These are phyloP conservation scores for Moesziomyces sp. DNA, from an alignment of 1,284 basidiomycete species.

Conservation along the genomic window DNA sequence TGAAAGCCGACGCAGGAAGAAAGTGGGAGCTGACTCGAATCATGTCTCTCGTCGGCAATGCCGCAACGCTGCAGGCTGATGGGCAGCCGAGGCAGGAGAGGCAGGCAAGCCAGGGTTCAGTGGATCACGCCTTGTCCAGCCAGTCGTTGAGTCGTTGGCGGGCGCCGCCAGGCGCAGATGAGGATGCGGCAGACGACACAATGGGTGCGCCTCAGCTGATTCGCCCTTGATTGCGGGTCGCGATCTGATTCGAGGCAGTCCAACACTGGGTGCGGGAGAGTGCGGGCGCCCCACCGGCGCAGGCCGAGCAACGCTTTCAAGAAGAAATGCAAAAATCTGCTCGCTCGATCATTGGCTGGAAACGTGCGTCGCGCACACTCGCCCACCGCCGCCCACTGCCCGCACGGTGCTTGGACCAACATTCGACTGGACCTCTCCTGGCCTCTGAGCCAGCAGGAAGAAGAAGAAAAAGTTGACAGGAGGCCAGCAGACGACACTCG, in stretches of 20 bases:
- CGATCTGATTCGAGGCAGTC: slow-evolving; percentile 8
- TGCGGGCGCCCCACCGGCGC: slow-evolving; percentile 4
- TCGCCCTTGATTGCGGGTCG: slow-evolving; percentile 1
- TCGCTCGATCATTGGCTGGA: slow-evolving; percentile 23
- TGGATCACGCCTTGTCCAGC: slow-evolving; percentile 10
- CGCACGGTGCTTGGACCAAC: slow-evolving; percentile 8
- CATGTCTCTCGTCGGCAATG: background rate
- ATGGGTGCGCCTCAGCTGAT: slow-evolving; percentile 6
- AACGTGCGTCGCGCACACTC: slow-evolving; percentile 15
- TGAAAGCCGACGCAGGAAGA: background rate
- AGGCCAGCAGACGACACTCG: background rate
- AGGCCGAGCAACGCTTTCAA: background rate
- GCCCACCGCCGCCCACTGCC: background rate
- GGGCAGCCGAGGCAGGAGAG: no score
- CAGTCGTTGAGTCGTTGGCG: background rate
- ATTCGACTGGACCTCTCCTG: background rate
- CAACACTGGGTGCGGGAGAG: slow-evolving; percentile 9
- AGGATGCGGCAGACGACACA: slow-evolving; percentile 28
- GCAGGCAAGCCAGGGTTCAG: background rate
- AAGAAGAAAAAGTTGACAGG: background rate
- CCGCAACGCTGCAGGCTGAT: background rate
- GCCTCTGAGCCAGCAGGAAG: slow-evolving; percentile 1
- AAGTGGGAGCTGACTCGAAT: background rate
- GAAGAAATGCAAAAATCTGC: slow-evolving; percentile 29
- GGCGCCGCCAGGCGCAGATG: no score